Percentiles rank a stretch among this genome's conserved stretches.
phyloP scores from a whole-genome alignment of 2,329 filamentous ascomycete genomes.

The Fusarium sp. region DNA sequence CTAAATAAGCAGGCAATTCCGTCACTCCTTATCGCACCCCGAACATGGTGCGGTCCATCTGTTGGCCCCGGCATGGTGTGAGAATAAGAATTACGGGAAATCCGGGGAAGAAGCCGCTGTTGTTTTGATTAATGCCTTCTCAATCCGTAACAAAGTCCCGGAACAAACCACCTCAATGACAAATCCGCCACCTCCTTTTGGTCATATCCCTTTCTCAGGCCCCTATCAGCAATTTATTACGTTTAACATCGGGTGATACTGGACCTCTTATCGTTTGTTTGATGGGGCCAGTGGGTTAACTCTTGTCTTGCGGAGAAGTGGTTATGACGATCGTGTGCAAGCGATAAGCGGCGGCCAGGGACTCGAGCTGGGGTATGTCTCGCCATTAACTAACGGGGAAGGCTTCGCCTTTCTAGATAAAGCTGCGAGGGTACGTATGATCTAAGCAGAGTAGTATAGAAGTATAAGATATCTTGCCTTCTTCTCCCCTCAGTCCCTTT shows the following conservation, averaged over 20 bases:
- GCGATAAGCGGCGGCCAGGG: background rate
- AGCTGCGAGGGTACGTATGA: background rate
- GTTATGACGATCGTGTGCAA: background rate
- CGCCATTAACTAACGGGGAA: background rate
- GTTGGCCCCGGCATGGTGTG: background rate
- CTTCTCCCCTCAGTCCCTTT: background rate
- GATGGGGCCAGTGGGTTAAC: background rate
- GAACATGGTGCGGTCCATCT: background rate
- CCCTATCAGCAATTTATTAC: background rate
- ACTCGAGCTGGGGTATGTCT: background rate
- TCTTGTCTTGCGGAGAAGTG: background rate
- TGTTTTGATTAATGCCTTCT: background rate
- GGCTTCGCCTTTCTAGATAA: background rate
- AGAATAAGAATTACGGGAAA: background rate
- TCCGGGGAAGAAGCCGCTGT: background rate
- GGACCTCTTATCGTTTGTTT: background rate
- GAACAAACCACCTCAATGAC: background rate
- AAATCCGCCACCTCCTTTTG: background rate
- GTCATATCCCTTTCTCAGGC: background rate
- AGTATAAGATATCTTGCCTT: background rate
- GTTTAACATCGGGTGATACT: background rate
- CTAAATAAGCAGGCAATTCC: background rate
- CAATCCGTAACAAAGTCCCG: background rate
- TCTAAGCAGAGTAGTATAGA: background rate
- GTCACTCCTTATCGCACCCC: background rate